Evolutionary conservation across 2,329 filamentous ascomycete species (phyloP).

Genomic region (Penicillium sp.): DNA sequence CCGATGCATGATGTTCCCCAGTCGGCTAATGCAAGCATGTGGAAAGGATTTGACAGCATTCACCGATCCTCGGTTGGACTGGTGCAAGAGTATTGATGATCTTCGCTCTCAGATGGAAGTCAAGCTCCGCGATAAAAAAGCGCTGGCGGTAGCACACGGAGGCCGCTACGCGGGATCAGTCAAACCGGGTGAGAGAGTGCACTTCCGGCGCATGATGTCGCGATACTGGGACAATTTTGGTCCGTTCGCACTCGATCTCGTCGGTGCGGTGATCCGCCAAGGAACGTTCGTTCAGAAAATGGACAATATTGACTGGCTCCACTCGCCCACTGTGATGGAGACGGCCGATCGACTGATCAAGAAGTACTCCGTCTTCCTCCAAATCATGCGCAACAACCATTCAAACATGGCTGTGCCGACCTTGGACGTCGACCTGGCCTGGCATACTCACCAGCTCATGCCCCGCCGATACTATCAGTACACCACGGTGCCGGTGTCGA

Average conservation of each 20-base stretch:
- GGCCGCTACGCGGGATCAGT: conserved; percentile 13
- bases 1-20: conserved; percentile 21
- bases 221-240: conserved; percentile 43
- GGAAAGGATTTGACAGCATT: conserved; percentile 54
- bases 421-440: conserved; percentile 35
- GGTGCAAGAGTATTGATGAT: conserved; percentile 44
- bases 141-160: conserved; percentile 34
- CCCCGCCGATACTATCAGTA: conserved; percentile 39
- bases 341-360: conserved; percentile 63
- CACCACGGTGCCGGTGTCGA: conserved; percentile 42
- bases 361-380: conserved; percentile 48
- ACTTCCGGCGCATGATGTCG: conserved; percentile 47
- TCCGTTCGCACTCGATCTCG: conserved; percentile 40
- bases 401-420: conserved; percentile 33
- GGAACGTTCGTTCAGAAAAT: conserved; percentile 57
- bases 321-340: conserved; percentile 61
- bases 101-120: conserved; percentile 27
- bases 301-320: conserved; percentile 73
- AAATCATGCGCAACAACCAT: conserved; percentile 39
- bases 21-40: conserved; percentile 5
- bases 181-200: conserved; percentile 25
- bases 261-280: conserved; percentile 44
- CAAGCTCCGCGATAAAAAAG: conserved; percentile 47
- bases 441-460: conserved; percentile 36
- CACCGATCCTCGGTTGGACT: conserved; percentile 51